Evolutionary conservation across 106 monocot genomes (phyloP).

Genomic region (Allium fistulosum): DNA sequence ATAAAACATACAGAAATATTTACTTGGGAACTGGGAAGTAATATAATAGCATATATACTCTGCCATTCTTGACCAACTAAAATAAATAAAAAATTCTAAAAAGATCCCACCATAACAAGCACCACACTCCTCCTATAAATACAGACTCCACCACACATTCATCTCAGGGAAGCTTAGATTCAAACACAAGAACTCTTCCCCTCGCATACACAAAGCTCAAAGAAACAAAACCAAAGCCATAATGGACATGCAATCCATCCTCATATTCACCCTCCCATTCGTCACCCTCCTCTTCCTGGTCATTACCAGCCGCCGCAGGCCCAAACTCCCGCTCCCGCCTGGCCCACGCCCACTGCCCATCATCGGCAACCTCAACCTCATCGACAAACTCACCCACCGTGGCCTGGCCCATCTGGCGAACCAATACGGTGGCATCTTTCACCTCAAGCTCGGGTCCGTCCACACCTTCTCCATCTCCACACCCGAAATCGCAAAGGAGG

Average conservation of each 20-base stretch:
- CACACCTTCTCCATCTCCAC: constrained; percentile 74
- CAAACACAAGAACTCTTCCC: no score
- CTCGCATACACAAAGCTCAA: neutral
- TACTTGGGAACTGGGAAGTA: no score
- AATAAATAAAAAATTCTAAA: no score
- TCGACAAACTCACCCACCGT: constrained; percentile 93
- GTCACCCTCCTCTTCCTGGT: constrained; percentile 13
- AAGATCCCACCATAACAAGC: no score
- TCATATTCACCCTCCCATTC: constrained; percentile 10
- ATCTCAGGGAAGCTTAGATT: no score
- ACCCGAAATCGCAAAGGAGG: constrained; percentile 67
- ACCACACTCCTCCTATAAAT: no score
- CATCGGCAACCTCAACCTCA: constrained; percentile 83
- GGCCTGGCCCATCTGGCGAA: constrained; percentile 65
- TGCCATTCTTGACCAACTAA: no score
- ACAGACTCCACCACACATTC: no score
- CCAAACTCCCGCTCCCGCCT: constrained; percentile 47
- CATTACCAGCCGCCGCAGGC: constrained; percentile 7
- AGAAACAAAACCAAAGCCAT: no score
- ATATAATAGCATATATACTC: no score
- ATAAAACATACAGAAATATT: no score
- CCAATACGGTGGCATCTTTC: constrained; percentile 54
- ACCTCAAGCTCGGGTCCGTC: constrained; percentile 72
- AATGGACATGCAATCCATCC: neutral
- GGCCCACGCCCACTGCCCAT: constrained; percentile 57